Percentiles rank a stretch among this genome's conserved stretches.
These are phyloP conservation scores for Pichia sp. DNA, from an alignment of 1,139 yeast species.

Conservation along the genomic window DNA sequence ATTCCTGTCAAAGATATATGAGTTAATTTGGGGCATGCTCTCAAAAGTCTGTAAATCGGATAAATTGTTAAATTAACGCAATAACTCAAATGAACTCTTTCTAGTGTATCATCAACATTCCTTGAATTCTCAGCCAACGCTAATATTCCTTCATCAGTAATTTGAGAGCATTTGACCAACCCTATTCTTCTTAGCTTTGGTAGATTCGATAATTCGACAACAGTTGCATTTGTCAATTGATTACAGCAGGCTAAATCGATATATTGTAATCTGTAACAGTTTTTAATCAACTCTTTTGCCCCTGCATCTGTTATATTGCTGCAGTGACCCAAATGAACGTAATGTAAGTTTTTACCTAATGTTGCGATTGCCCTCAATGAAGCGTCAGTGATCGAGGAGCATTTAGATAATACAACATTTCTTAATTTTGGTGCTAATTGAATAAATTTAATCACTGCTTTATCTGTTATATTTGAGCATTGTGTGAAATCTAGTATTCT, in stretches of 20 bases:
- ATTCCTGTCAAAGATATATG: conserved; percentile 90
- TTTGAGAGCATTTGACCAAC: conserved; percentile 82
- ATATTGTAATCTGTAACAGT: conserved; percentile 83
- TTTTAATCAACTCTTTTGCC: conserved; percentile 66
- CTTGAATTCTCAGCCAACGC: conserved; percentile 75
- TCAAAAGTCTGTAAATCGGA: conserved; percentile 66
- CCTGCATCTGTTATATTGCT: conserved; percentile 86
- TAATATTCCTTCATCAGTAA: conserved; percentile 80
- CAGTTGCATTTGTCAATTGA: conserved; percentile 80
- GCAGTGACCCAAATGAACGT: conserved; percentile 93
- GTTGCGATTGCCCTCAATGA: conserved; percentile 67
- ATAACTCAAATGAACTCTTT: conserved; percentile 88
- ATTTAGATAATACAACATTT: conserved; percentile 84
- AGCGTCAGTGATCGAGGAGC: conserved; percentile 81
- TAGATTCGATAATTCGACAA: conserved; percentile 69
- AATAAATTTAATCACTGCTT: conserved; percentile 68
- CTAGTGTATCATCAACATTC: conserved; percentile 70
- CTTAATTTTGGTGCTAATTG: conserved; percentile 77
- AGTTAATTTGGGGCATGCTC: conserved; percentile 79
- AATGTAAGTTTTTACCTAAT: conserved; percentile 79
- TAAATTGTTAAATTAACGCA: conserved; percentile 76
- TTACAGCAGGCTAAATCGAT: conserved; percentile 94
- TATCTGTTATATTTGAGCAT: conserved; percentile 78
- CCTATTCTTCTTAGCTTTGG: conserved; percentile 89
- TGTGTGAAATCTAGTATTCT: conserved; percentile 84